Percentiles rank a stretch among this genome's conserved stretches.
Evolutionary conservation across 2,329 filamentous ascomycete genomes (phyloP).

Genomic region (Penicillium paneum): DNA sequence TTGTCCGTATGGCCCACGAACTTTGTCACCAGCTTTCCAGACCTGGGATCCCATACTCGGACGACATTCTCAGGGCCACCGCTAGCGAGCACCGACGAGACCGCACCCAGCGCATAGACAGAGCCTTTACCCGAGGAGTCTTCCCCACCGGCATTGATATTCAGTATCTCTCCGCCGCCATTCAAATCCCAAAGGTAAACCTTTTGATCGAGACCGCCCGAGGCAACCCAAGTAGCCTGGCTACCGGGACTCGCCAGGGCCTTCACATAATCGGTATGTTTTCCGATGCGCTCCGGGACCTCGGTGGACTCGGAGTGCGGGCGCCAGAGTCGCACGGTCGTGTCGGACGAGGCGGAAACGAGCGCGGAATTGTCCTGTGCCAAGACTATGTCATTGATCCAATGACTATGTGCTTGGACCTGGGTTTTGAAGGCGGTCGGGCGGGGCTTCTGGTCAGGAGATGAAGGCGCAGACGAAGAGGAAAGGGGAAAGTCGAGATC

Average conservation of each 20-base stretch:
- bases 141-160: slow-evolving; percentile 73
- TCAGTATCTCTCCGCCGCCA: slow-evolving; percentile 78
- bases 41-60: slow-evolving; percentile 83
- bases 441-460: slow-evolving; percentile 25
- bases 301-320: slow-evolving; percentile 63
- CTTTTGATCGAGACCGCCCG: slow-evolving; percentile 86
- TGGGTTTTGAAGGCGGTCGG: slow-evolving; percentile 59
- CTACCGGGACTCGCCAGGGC: slow-evolving; percentile 75
- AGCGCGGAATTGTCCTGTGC: slow-evolving; percentile 74
- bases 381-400: slow-evolving; percentile 89
- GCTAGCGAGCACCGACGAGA: slow-evolving; percentile 77
- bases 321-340: slow-evolving; percentile 89
- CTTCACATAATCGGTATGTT: slow-evolving; percentile 96
- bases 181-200: slow-evolving; percentile 92
- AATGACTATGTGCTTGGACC: slow-evolving; percentile 84
- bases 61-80: slow-evolving; percentile 93
- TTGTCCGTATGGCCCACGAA: slow-evolving; percentile 97
- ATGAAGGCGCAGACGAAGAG: slow-evolving; percentile 23
- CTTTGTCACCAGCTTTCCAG: slow-evolving; percentile 88
- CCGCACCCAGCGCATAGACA: slow-evolving; percentile 83
- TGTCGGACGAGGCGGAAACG: slow-evolving; percentile 88
- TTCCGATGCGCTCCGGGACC: slow-evolving; percentile 76
- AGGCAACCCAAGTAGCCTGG: slow-evolving; percentile 81
- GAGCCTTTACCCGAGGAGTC: slow-evolving; percentile 87
- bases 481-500: slow-evolving; percentile 56